phyloP scores from a whole-genome alignment of 176 grass and related monocot species.

The Phoenix dactylifera region DNA sequence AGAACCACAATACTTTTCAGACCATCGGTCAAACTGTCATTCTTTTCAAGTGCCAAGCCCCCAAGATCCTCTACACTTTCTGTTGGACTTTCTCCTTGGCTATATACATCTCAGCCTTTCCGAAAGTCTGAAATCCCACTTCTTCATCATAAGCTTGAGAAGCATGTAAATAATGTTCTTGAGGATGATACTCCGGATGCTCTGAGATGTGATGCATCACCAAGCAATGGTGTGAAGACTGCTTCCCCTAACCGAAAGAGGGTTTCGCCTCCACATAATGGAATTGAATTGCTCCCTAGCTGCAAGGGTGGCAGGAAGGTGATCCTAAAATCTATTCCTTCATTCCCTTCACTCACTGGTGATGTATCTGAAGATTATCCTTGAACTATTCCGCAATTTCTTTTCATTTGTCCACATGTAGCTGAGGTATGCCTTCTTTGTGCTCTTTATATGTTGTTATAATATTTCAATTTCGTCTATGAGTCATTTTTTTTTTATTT shows the following conservation, averaged over 20 bases:
- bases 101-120: constrained; percentile 35
- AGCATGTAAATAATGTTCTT: constrained; percentile 9
- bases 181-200: constrained; percentile 49
- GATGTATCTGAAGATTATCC: constrained; percentile 28
- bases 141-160: constrained; percentile 22
- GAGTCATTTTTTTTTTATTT: no score
- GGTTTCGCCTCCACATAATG: constrained; percentile 65
- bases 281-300: constrained; percentile 33
- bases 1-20: constrained; percentile 27
- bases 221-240: constrained; percentile 38
- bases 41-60: constrained; percentile 70
- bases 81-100: constrained; percentile 37
- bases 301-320: constrained; percentile 79
- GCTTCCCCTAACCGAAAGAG: constrained; percentile 88
- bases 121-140: constrained; percentile 12
- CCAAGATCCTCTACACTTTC: constrained; percentile 46
- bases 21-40: constrained; percentile 45
- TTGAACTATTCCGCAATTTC: constrained; percentile 24
- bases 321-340: constrained; percentile 89
- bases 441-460: background rate
- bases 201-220: constrained; percentile 34
- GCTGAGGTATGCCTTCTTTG: constrained; percentile 7
- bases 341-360: constrained; percentile 62
- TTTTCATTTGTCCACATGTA: constrained; percentile 26
- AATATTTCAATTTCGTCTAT: no score